Percentiles rank a stretch among this genome's conserved stretches.
Evolutionary conservation across 2,329 filamentous ascomycete species (phyloP).

Genomic region (Fusarium illudens): DNA sequence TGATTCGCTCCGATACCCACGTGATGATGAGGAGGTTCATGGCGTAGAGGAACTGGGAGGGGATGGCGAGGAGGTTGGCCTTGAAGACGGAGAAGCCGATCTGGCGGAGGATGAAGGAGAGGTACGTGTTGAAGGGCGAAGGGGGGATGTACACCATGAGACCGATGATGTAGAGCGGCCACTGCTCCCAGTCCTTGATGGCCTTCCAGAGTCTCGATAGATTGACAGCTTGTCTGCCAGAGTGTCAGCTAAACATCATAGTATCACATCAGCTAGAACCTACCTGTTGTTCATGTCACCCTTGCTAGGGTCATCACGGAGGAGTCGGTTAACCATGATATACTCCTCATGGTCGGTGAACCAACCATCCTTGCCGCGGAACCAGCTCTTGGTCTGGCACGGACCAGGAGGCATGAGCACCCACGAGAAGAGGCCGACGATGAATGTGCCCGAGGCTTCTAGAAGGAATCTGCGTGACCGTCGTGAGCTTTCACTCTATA

Average conservation of each 20-base stretch:
- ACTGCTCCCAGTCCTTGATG: constrained; percentile 67
- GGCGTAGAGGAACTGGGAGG: constrained; percentile 55
- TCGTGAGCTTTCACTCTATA: background rate
- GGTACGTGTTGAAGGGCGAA: constrained; percentile 53
- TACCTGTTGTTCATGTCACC: constrained; percentile 68
- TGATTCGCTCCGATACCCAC: constrained; percentile 53
- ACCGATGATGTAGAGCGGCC: constrained; percentile 58
- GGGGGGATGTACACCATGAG: constrained; percentile 57
- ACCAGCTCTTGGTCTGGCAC: constrained; percentile 62
- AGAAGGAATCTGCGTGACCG: constrained; percentile 54
- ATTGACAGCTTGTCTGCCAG: constrained; percentile 49
- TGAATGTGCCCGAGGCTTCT: constrained; percentile 56
- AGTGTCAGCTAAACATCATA: constrained; percentile 29
- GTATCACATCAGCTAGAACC: fast-evolving
- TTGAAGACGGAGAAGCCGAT: constrained; percentile 57
- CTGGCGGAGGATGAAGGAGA: constrained; percentile 55
- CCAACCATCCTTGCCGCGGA: constrained; percentile 67
- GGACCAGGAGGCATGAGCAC: constrained; percentile 57
- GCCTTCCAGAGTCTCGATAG: constrained; percentile 56
- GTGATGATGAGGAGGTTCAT: constrained; percentile 58
- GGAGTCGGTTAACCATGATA: constrained; percentile 68
- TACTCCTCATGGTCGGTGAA: constrained; percentile 68
- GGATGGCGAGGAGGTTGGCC: constrained; percentile 57
- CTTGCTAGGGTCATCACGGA: constrained; percentile 68
- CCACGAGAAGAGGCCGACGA: constrained; percentile 55